Conservation (phyloP, 257 asterid species). For the Linderniella brevidens region DNA sequence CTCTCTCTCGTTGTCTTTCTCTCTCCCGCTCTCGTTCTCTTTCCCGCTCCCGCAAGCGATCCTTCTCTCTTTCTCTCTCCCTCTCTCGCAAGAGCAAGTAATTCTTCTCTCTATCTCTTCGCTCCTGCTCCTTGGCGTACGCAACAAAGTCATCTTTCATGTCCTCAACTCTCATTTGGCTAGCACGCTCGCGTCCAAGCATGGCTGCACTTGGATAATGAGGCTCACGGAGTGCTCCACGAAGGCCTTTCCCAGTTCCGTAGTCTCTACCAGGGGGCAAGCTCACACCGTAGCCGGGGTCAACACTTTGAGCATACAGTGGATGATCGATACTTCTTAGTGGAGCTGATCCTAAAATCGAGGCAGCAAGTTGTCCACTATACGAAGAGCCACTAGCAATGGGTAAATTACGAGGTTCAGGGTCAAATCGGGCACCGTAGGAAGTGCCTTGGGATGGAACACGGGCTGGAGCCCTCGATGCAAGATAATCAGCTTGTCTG, state of each 20-base stretch:
- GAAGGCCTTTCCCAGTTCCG: conserved; percentile 80
- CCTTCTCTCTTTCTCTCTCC: conserved; percentile 41
- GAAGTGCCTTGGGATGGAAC: conserved; percentile 60
- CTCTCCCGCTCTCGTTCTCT: conserved; percentile 44
- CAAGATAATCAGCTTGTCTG: conserved; percentile 92
- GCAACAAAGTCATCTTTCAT: conserved; percentile 48
- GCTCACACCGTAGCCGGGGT: conserved; percentile 98
- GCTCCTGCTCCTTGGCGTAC: conserved; percentile 55
- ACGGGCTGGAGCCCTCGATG: conserved; percentile 55
- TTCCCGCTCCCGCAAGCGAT: conserved; percentile 35
- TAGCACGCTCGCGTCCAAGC: conserved; percentile 24
- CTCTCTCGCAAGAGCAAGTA: conserved; percentile 60
- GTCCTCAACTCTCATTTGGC: conserved; percentile 48
- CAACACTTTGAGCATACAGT: conserved; percentile 48
- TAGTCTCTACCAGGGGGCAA: conserved; percentile 98
- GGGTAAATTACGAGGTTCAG: conserved; percentile 48
- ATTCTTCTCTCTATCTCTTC: conserved; percentile 58
- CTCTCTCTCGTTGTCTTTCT: conserved; percentile 36
- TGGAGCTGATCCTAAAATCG: conserved; percentile 91
- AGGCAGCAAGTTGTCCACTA: conserved; percentile 57
- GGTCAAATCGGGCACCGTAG: conserved; percentile 60
- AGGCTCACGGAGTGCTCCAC: conserved; percentile 36
- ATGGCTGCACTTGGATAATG: conserved; percentile 49
- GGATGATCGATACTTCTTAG: conserved; percentile 53
- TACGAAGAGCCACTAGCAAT: conserved; percentile 45